These are phyloP conservation scores for Paxillus ammoniavirescens DNA, from an alignment of 768 basidiomycete species.

Conservation along the genomic window DNA sequence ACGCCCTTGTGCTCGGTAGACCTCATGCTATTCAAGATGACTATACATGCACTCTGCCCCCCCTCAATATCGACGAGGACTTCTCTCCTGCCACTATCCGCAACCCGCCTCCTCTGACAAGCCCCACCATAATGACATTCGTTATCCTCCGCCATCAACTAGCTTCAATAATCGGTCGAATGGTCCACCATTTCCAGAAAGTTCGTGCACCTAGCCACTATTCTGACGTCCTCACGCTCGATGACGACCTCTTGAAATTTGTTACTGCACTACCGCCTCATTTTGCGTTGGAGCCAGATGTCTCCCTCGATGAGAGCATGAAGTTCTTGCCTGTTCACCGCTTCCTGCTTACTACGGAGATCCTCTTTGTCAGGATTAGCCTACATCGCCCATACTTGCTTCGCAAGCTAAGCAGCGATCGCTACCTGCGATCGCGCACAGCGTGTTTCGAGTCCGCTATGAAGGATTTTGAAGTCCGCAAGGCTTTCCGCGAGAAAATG, in stretches of 20 bases:
- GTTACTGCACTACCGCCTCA: constrained; percentile 76
- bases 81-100: constrained; percentile 41
- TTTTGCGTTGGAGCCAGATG: constrained; percentile 75
- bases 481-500: constrained; percentile 59
- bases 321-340: constrained; percentile 78
- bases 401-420: constrained; percentile 69
- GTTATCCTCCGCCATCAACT: constrained; percentile 83
- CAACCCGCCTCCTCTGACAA: constrained; percentile 57
- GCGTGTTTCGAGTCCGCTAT: constrained; percentile 93
- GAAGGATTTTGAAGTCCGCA: constrained; percentile 79
- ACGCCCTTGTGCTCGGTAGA: constrained; percentile 86
- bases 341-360: constrained; percentile 86
- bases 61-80: constrained; percentile 71
- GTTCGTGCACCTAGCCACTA: constrained; percentile 77
- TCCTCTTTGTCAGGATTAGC: constrained; percentile 81
- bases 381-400: constrained; percentile 88
- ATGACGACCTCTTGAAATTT: constrained; percentile 81
- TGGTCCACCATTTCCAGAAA: constrained; percentile 92
- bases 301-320: constrained; percentile 63
- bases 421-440: constrained; percentile 74
- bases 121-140: constrained; percentile 84
- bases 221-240: constrained; percentile 75
- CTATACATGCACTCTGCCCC: constrained; percentile 79
- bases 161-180: constrained; percentile 81
- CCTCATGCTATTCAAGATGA: constrained; percentile 88